A percentile compares a stretch with the other conserved stretches of the same genome.
Evolutionary conservation across 495 filamentous ascomycete species (phyloP).

Genomic region (Aspergillus haitiensis): DNA sequence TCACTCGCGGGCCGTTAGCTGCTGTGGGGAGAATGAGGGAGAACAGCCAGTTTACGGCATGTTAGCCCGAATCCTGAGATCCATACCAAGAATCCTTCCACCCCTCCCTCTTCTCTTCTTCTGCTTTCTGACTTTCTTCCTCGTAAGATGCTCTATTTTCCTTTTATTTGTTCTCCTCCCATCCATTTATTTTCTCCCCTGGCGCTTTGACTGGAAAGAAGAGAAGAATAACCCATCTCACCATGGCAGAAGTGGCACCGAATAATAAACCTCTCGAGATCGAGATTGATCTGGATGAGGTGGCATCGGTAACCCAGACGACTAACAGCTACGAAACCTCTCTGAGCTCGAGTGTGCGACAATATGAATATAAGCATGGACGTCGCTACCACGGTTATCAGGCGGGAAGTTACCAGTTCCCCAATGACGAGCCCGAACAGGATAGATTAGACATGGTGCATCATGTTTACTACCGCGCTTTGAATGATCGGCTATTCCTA

Average conservation of each 20-base stretch:
- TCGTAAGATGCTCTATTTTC: no score
- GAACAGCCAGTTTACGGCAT: neutral
- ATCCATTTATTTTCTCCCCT: no score
- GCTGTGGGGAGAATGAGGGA: neutral
- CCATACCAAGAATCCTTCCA: neutral
- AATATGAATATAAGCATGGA: slow-evolving; percentile 30
- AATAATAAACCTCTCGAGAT: neutral
- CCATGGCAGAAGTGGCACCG: neutral
- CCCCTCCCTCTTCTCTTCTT: neutral
- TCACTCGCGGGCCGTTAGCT: neutral
- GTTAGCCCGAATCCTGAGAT: neutral
- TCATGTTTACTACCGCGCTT: slow-evolving; percentile 17
- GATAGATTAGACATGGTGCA: slow-evolving; percentile 33
- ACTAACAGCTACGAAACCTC: slow-evolving; percentile 21
- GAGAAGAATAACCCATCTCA: neutral
- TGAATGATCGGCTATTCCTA: slow-evolving; percentile 23
- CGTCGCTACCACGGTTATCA: slow-evolving; percentile 30
- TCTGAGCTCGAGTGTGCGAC: slow-evolving; percentile 26
- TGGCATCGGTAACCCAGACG: neutral
- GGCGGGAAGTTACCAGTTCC: slow-evolving; percentile 27
- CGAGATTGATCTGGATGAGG: slow-evolving; percentile 13
- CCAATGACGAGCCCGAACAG: slow-evolving; percentile 32
- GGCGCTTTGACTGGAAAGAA: no score
- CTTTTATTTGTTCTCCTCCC: no score
- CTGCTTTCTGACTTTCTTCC: no score